These are phyloP conservation scores for Penicillium cinerascens DNA, from an alignment of 495 filamentous ascomycete genomes.

Conservation along the genomic window DNA sequence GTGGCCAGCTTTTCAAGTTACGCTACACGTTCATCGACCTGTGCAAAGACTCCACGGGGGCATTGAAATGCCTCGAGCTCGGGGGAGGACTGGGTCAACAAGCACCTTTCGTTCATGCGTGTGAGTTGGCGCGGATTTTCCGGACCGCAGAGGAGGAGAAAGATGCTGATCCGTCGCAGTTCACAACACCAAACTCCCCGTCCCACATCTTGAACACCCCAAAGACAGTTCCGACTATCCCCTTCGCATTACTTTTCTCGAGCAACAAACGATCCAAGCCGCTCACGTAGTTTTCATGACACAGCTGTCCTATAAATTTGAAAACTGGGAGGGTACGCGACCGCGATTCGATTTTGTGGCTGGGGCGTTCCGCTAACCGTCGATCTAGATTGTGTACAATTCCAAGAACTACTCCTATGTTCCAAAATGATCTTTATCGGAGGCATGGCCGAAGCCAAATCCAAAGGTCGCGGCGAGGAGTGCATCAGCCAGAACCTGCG, in stretches of 20 bases:
- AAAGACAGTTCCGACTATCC: slow-evolving; percentile 33
- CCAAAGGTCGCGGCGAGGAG: slow-evolving; percentile 47
- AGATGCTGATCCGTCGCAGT: slow-evolving; percentile 27
- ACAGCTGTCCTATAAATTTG: slow-evolving; percentile 44
- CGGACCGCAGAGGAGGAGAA: neutral
- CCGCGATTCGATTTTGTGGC: neutral
- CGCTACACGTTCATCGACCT: slow-evolving; percentile 43
- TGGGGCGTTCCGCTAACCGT: neutral
- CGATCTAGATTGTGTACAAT: slow-evolving; percentile 19
- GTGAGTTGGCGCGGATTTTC: slow-evolving; percentile 22
- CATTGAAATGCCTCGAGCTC: slow-evolving; percentile 38
- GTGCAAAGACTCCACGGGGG: slow-evolving; percentile 38
- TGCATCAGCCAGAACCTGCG: slow-evolving; percentile 50
- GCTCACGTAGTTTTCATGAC: slow-evolving; percentile 40
- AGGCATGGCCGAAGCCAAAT: slow-evolving; percentile 45
- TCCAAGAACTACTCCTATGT: slow-evolving; percentile 43
- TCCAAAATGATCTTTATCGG: slow-evolving; percentile 42
- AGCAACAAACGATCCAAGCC: slow-evolving; percentile 44
- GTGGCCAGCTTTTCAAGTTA: slow-evolving; percentile 40
- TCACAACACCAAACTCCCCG: slow-evolving; percentile 37
- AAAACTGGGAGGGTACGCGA: slow-evolving; percentile 40
- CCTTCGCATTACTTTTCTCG: slow-evolving; percentile 42
- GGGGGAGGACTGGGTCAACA: slow-evolving; percentile 41
- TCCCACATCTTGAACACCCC: slow-evolving; percentile 47
- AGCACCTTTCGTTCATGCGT: slow-evolving; percentile 39